Evolutionary conservation across 2,329 filamentous ascomycete genomes (phyloP).

Genomic region (Sporothrix phasma): DNA sequence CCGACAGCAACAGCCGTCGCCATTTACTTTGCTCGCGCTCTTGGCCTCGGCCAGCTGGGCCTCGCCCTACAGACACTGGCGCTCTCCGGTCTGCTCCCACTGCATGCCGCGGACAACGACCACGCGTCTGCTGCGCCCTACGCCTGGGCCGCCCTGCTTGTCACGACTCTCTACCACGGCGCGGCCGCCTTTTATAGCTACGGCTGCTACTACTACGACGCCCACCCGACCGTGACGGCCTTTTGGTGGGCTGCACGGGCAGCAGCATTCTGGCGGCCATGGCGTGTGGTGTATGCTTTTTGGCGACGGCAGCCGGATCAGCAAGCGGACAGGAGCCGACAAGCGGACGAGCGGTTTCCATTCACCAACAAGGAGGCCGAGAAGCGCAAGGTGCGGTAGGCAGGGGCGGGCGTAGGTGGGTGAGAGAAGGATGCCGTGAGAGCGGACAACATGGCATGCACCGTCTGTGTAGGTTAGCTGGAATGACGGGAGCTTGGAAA

Average conservation of each 20-base stretch:
- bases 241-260: slow-evolving; percentile 48
- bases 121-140: slow-evolving; percentile 45
- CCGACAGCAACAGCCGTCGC: slow-evolving; percentile 56
- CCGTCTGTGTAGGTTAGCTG: not conserved
- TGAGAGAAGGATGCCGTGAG: not conserved
- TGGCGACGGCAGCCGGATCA: slow-evolving; percentile 28
- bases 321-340: slow-evolving; percentile 31
- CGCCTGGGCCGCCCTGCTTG: slow-evolving; percentile 53
- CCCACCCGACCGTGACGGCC: slow-evolving; percentile 48
- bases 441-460: not conserved
- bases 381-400: slow-evolving; percentile 22
- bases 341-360: slow-evolving; percentile 33
- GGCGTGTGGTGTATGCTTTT: slow-evolving; percentile 53
- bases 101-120: slow-evolving; percentile 35
- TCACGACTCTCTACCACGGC: slow-evolving; percentile 59
- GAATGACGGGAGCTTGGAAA: not conserved
- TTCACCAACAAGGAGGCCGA: slow-evolving; percentile 30
- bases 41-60: slow-evolving; percentile 57
- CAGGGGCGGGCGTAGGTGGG: not conserved
- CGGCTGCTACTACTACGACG: slow-evolving; percentile 48
- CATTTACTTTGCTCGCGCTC: slow-evolving; percentile 61
- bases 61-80: slow-evolving; percentile 55
- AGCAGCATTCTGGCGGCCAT: slow-evolving; percentile 48
- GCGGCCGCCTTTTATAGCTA: slow-evolving; percentile 57
- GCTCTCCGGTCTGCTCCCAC: slow-evolving; percentile 59